Evolutionary conservation across 257 asterid genomes (phyloP).

Genomic region (Primulina eburnea): DNA sequence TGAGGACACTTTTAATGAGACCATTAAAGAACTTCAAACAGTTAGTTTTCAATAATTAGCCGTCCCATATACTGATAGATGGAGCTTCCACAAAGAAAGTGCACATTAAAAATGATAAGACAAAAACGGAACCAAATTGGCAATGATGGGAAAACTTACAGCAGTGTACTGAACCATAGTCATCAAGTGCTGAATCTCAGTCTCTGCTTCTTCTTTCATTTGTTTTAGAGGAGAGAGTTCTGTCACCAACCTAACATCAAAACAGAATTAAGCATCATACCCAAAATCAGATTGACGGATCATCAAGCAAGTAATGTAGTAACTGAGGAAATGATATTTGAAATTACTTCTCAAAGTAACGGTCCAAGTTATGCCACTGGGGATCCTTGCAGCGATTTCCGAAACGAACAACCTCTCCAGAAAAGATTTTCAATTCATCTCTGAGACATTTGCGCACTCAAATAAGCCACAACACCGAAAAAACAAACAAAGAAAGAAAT

Average conservation of each 20-base stretch:
- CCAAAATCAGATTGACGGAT: conserved; percentile 23
- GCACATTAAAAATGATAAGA: conserved; percentile 6
- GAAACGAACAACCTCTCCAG: conserved; percentile 87
- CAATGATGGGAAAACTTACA: conserved; percentile 48
- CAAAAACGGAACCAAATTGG: conserved; percentile 11
- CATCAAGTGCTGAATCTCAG: conserved; percentile 68
- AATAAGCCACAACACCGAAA: conserved; percentile 2
- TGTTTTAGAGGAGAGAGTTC: conserved; percentile 66
- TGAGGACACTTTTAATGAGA: background rate
- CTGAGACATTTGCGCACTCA: conserved; percentile 34
- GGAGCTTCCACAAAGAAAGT: conserved; percentile 2
- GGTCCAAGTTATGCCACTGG: conserved; percentile 96
- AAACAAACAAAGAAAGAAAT: too few species aligned
- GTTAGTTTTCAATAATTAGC: background rate
- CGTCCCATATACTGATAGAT: background rate
- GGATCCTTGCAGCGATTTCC: conserved; percentile 97
- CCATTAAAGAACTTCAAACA: background rate
- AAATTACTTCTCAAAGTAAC: conserved; percentile 84
- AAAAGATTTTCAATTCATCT: conserved; percentile 74
- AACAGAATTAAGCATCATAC: conserved; percentile 30
- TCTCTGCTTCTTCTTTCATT: conserved; percentile 75
- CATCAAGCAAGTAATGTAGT: conserved; percentile 23
- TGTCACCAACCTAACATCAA: conserved; percentile 62
- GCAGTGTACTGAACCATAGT: conserved; percentile 80
- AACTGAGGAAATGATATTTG: conserved; percentile 27